These are phyloP conservation scores for Talinum fruticosum DNA, from an alignment of 148 eudicot species.

Conservation along the genomic window DNA sequence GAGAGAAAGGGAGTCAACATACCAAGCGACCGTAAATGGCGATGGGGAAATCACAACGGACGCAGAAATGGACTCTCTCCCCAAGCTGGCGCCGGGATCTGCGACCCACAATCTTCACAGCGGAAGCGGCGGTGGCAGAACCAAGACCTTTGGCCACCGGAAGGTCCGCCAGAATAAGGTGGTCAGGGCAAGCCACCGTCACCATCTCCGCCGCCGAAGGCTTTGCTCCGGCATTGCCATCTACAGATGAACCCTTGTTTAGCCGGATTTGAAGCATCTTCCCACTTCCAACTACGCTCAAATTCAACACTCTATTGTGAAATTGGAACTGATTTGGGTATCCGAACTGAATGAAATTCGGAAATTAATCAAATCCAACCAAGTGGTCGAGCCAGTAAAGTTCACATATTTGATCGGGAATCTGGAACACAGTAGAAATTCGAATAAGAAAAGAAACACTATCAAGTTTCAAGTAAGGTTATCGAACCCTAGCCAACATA, in stretches of 20 bases:
- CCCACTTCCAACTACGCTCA: neutral
- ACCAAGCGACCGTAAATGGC: constrained; percentile 97
- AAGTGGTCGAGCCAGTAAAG: neutral
- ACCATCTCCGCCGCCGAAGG: constrained; percentile 57
- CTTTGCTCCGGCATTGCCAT: constrained; percentile 52
- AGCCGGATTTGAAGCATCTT: constrained; percentile 94
- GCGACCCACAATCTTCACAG: constrained; percentile 75
- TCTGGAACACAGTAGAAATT: neutral
- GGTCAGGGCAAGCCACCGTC: constrained; percentile 96
- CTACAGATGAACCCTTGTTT: constrained; percentile 57
- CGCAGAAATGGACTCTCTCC: constrained; percentile 94
- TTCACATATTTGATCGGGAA: neutral
- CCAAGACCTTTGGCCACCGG: constrained; percentile 96
- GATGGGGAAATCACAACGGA: constrained; percentile 89
- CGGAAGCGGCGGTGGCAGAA: constrained; percentile 50
- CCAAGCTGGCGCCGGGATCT: constrained; percentile 90
- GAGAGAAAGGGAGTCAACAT: constrained; percentile 9
- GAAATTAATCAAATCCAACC: neutral
- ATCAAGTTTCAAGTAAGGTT: neutral
- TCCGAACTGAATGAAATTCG: neutral
- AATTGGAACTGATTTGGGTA: neutral
- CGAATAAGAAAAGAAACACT: neutral
- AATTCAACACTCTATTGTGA: neutral
- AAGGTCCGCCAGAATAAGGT: constrained; percentile 88
- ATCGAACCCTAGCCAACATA: neutral